These are phyloP conservation scores for Nicotiana noctiflora DNA, from an alignment of 257 asterid species.

Conservation along the genomic window DNA sequence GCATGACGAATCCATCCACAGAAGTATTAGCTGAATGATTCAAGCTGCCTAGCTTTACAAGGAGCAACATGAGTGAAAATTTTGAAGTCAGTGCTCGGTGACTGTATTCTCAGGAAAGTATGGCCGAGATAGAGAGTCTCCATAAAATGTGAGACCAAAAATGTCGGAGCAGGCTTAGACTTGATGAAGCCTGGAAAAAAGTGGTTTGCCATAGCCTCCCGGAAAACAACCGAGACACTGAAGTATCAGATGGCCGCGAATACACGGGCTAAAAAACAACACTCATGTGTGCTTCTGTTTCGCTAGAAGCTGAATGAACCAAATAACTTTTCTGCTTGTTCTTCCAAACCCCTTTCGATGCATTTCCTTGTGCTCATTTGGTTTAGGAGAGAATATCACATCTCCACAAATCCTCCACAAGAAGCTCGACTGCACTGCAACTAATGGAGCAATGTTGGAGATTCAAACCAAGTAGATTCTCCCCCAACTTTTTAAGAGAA, in stretches of 20 bases:
- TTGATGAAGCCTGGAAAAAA: constrained; percentile 14
- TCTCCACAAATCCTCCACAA: constrained; percentile 16
- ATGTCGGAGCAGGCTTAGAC: constrained; percentile 10
- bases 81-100: background rate
- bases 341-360: background rate
- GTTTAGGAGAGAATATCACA: constrained; percentile 22
- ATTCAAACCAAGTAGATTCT: constrained; percentile 18
- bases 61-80: background rate
- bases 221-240: constrained; percentile 15
- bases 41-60: background rate
- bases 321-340: background rate
- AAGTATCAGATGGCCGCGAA: background rate
- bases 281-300: background rate
- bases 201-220: constrained; percentile 8
- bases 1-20: background rate
- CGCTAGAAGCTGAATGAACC: constrained; percentile 3
- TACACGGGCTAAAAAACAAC: background rate
- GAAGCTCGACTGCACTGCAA: constrained; percentile 8
- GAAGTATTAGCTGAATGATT: background rate
- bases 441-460: constrained; percentile 23
- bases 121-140: constrained; percentile 14
- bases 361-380: too few species aligned
- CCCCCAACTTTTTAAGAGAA: constrained; percentile 12
- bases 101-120: constrained; percentile 11
- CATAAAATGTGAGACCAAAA: constrained; percentile 8